phyloP scores from a whole-genome alignment of 1,139 yeast species.

The Geotrichum macrosporum region DNA sequence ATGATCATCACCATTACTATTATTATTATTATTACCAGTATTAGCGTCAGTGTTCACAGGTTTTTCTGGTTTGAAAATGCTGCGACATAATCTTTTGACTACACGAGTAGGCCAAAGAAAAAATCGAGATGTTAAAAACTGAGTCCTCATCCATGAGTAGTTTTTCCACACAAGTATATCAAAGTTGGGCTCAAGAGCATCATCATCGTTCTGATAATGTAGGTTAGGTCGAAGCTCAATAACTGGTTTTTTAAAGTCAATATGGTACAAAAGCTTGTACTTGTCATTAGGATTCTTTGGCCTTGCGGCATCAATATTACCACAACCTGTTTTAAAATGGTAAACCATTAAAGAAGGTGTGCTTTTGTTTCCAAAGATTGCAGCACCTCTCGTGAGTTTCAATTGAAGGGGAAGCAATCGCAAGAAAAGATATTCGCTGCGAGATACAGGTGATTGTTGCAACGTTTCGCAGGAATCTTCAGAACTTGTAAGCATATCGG shows the following conservation, averaged over 20 bases:
- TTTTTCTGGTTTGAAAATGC: too few species aligned
- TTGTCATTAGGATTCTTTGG: constrained; percentile 53
- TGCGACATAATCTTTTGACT: background rate
- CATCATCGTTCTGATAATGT: constrained; percentile 39
- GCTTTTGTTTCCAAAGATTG: constrained; percentile 71
- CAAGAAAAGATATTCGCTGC: constrained; percentile 33
- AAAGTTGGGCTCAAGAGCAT: background rate
- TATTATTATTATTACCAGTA: too few species aligned
- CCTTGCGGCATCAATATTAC: constrained; percentile 53
- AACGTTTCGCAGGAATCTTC: background rate
- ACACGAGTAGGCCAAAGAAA: constrained; percentile 9
- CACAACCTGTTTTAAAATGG: constrained; percentile 55
- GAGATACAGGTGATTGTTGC: background rate
- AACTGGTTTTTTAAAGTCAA: constrained; percentile 49
- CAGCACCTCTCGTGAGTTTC: constrained; percentile 60
- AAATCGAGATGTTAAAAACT: constrained; percentile 2
- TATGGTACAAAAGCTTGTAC: constrained; percentile 46
- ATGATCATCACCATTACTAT: background rate
- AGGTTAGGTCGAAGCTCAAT: constrained; percentile 67
- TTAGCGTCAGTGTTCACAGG: too few species aligned
- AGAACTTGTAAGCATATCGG: constrained; percentile 5
- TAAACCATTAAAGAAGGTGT: constrained; percentile 70
- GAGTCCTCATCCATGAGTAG: background rate
- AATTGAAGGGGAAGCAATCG: constrained; percentile 56
- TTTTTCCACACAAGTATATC: constrained; percentile 9